These are phyloP conservation scores for Xerocomus potaroensis DNA, from an alignment of 768 basidiomycete species.

Conservation along the genomic window DNA sequence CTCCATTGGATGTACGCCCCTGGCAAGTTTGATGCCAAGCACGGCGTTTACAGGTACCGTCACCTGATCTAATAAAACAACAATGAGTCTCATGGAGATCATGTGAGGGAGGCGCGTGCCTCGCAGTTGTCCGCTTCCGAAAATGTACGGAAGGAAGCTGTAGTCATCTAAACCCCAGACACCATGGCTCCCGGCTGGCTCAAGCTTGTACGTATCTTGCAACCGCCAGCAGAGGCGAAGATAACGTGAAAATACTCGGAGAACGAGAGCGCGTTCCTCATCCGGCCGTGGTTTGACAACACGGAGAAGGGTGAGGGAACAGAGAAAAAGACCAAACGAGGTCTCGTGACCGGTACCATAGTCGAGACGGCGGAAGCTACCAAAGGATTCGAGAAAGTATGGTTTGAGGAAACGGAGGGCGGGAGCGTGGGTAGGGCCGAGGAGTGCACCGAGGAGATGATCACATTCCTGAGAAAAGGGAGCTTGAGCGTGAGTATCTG, in stretches of 20 bases:
- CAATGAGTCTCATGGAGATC: constrained; percentile 1
- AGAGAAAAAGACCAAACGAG: constrained; percentile 76
- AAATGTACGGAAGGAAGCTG: constrained; percentile 82
- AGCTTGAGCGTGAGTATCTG: too few species aligned
- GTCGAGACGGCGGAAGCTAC: constrained; percentile 87
- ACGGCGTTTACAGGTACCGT: constrained; percentile 62
- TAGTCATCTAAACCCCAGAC: constrained; percentile 98
- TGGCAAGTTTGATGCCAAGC: constrained; percentile 46
- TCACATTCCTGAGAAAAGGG: constrained; percentile 45
- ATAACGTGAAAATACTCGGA: constrained; percentile 75
- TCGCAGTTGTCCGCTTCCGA: constrained; percentile 87
- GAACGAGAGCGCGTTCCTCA: constrained; percentile 57
- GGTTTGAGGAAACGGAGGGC: constrained; percentile 68
- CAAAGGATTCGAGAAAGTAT: constrained; percentile 80
- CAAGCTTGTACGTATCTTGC: constrained; percentile 85
- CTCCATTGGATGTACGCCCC: constrained; percentile 19
- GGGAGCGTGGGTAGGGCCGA: constrained; percentile 41
- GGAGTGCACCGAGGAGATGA: constrained; percentile 43
- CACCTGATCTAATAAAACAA: constrained; percentile 46
- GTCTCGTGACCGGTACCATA: constrained; percentile 97
- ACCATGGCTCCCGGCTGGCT: constrained; percentile 96
- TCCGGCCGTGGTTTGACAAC: constrained; percentile 53
- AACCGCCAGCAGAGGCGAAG: constrained; percentile 77
- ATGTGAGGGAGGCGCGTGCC: constrained; percentile 38
- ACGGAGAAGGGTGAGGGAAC: constrained; percentile 65